These are phyloP conservation scores for Trichosanthes truncata DNA, from an alignment of 306 rosid genomes.

Conservation along the genomic window DNA sequence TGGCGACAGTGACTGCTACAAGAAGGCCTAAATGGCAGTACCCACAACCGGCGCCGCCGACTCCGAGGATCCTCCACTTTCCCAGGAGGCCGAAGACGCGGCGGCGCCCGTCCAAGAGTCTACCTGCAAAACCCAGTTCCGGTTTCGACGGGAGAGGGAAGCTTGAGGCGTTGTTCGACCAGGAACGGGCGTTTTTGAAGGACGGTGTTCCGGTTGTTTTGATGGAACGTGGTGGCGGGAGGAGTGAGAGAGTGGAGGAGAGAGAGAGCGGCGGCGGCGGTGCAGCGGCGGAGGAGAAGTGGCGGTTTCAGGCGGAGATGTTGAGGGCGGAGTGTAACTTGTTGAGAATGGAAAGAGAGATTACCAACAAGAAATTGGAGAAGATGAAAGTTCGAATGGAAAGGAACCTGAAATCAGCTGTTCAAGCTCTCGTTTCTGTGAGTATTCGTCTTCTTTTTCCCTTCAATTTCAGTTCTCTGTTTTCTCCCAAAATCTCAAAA, in stretches of 20 bases:
- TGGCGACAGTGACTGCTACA: slow-evolving; percentile 22
- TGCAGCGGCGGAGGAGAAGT: slow-evolving; percentile 41
- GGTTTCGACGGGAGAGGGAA: slow-evolving; percentile 20
- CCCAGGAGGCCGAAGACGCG: slow-evolving; percentile 66
- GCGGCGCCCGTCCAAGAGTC: slow-evolving; percentile 34
- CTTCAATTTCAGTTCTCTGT: neutral
- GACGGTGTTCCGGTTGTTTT: slow-evolving; percentile 35
- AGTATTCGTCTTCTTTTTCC: slow-evolving; percentile 18
- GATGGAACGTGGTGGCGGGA: slow-evolving; percentile 32
- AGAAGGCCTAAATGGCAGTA: slow-evolving; percentile 66
- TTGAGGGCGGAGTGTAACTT: slow-evolving; percentile 89
- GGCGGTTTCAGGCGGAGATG: slow-evolving; percentile 93
- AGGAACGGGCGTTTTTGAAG: slow-evolving; percentile 28
- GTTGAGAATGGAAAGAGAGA: slow-evolving; percentile 86
- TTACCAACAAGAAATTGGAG: slow-evolving; percentile 52
- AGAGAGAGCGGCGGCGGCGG: slow-evolving; percentile 5
- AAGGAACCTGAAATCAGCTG: slow-evolving; percentile 51
- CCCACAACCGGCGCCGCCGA: slow-evolving; percentile 54
- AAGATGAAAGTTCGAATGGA: slow-evolving; percentile 46
- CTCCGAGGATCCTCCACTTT: slow-evolving; percentile 70
- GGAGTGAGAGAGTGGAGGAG: slow-evolving; percentile 48
- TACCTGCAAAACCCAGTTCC: slow-evolving; percentile 18
- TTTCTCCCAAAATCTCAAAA: neutral
- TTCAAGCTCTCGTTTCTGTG: slow-evolving; percentile 66
- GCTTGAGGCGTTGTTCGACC: slow-evolving; percentile 54